Base-by-base conservation (phyloP, 2,329 filamentous ascomycete genomes). In the Venturia pyrina region DNA sequence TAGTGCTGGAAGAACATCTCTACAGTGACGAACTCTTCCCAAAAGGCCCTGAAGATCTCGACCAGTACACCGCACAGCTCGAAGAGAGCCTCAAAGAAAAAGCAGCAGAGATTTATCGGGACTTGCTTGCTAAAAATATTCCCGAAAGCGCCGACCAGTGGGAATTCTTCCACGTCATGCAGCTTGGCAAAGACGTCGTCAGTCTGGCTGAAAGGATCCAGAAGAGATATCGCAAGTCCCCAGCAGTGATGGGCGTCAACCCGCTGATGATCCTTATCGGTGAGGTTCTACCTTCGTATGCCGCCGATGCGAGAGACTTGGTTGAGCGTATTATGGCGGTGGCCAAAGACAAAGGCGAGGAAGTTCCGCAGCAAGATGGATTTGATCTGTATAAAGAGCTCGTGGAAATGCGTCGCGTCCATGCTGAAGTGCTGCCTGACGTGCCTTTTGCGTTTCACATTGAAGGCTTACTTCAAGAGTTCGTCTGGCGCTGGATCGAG, bases 401-500 rank as follows among this genome's bases (percentile, higher is more conserved):
- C 66, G 88, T 93, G 24, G 89, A 90, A 69, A 91, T 97, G 68
- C 88, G 95, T 40, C 83, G 85, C 43, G 91, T 96, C 34, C 93
- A 97, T 74, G 82, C 59, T 7, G 50, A 62, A 13, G 65, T 61
- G 2, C 37, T 67, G 40, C 66, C 66, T 19, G 43, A 41, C 6
- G 66, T 41, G 34, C 85, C 86, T 0, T 99, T 98, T 75, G 88
- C 87, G 5, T 97, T 98, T 75, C 87, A 92, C 69, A 85, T 99
- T 56, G 95, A 99, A 76, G 85, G 87, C 53, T 80, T 96, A 19
- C 82, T 99, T 21, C 89, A 93, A 68, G 89, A 90, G 44, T 99
- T 98, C 75, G 95, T 98, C 6, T 98, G 93, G 93, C 87, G 91
- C 67, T 99, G 93, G 93, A 91, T 99, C 68, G 83, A 85, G 65